Percentiles rank a stretch among this genome's conserved stretches.
Evolutionary conservation across 345 rosid genomes (phyloP).

Genomic region (Aurinia saxatilis): DNA sequence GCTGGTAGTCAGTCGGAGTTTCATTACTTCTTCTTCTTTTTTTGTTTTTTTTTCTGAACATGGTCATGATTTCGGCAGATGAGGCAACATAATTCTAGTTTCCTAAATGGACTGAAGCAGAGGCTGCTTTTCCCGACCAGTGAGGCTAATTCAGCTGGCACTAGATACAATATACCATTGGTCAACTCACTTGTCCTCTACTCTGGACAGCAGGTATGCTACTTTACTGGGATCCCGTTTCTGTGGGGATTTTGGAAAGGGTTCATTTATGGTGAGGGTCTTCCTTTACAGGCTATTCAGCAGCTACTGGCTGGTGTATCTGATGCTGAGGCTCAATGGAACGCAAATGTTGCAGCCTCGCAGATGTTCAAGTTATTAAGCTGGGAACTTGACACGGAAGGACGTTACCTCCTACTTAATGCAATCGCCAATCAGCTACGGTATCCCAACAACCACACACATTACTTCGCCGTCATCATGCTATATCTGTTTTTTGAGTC

Average conservation of each 20-base stretch:
- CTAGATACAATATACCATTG: constrained; percentile 64
- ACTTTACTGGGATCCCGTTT: neutral
- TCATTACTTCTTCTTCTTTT: neutral
- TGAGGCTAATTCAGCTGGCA: constrained; percentile 64
- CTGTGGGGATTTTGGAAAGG: neutral
- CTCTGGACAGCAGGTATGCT: constrained; percentile 79
- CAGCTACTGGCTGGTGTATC: constrained; percentile 54
- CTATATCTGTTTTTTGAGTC: constrained; percentile 74
- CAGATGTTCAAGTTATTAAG: constrained; percentile 79
- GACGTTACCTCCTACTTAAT: constrained; percentile 90
- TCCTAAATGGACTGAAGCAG: constrained; percentile 65
- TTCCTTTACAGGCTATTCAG: constrained; percentile 25
- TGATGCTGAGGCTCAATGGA: constrained; percentile 60
- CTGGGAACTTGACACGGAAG: constrained; percentile 87
- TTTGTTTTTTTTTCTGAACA: neutral
- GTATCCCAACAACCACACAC: constrained; percentile 97
- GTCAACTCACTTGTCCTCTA: constrained; percentile 85
- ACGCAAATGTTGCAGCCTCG: constrained; percentile 72
- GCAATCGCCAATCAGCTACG: constrained; percentile 96
- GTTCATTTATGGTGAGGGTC: neutral
- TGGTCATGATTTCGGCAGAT: constrained; percentile 34
- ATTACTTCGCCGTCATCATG: constrained; percentile 88
- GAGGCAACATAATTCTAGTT: constrained; percentile 52
- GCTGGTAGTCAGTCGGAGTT: too few relatives aligned
- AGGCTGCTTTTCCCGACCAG: constrained; percentile 49